These are phyloP conservation scores for Biscogniauxia mediterranea DNA, from an alignment of 2,329 filamentous ascomycete species.

Conservation along the genomic window DNA sequence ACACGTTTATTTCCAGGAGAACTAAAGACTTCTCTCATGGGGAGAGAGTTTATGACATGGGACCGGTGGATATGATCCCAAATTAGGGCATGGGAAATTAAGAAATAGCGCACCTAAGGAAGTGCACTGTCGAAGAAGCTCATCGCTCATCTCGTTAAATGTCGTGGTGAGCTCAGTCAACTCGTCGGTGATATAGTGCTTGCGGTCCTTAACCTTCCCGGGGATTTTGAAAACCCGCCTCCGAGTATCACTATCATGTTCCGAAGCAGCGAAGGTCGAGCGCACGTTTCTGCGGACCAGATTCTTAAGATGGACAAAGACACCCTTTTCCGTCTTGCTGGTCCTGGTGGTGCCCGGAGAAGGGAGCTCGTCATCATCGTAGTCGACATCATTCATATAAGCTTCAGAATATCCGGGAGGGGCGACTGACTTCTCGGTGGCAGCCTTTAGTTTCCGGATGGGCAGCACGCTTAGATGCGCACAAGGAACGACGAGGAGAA, in stretches of 20 bases:
- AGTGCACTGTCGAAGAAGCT: slow-evolving; percentile 82
- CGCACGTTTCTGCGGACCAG: slow-evolving; percentile 35
- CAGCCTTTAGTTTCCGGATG: slow-evolving; percentile 71
- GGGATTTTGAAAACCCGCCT: slow-evolving; percentile 77
- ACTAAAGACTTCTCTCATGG: background rate
- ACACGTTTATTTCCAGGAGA: background rate
- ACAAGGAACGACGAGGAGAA: slow-evolving; percentile 71
- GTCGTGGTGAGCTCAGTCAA: slow-evolving; percentile 78
- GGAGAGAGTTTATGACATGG: background rate
- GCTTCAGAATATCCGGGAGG: slow-evolving; percentile 60
- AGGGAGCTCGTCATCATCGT: slow-evolving; percentile 43
- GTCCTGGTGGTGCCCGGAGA: slow-evolving; percentile 22
- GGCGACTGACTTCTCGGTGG: slow-evolving; percentile 70
- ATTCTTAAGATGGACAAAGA: slow-evolving; percentile 38
- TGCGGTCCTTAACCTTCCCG: slow-evolving; percentile 72
- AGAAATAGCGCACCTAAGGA: slow-evolving; percentile 46
- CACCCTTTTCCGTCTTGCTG: slow-evolving; percentile 42
- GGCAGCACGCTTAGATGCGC: slow-evolving; percentile 81
- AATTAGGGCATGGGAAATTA: background rate
- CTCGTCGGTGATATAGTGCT: slow-evolving; percentile 78
- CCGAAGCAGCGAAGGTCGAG: slow-evolving; percentile 27
- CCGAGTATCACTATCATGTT: slow-evolving; percentile 38
- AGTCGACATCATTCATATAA: slow-evolving; percentile 41
- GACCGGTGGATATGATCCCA: background rate
- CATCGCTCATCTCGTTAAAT: slow-evolving; percentile 93